A percentile compares a stretch with the other conserved stretches of the same genome.
Conservation (phyloP, 495 filamentous ascomycete genomes). For the Bacidia rubella region DNA sequence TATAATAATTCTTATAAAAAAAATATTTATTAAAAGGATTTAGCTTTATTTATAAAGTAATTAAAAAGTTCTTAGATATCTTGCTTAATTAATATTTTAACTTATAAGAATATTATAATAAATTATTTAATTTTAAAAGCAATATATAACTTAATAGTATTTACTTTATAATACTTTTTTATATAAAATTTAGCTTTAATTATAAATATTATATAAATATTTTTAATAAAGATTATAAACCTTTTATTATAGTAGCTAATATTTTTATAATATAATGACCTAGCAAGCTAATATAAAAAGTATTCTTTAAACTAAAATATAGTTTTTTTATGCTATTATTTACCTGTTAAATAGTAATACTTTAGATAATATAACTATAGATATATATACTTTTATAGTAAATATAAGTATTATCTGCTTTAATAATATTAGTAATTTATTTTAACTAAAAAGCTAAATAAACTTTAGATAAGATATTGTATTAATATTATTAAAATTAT, state of each 20-base stretch:
- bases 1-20: too few relatives aligned
- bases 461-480: not conserved
- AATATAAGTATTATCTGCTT: not conserved
- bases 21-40: not conserved
- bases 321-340: not conserved
- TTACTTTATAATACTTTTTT: too few relatives aligned
- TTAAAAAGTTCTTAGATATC: not conserved
- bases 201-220: not conserved
- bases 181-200: too few relatives aligned
- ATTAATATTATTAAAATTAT: not conserved
- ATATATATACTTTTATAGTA: not conserved
- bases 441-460: not conserved
- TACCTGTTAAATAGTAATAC: not conserved
- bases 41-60: not conserved
- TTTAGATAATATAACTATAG: not conserved
- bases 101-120: not conserved
- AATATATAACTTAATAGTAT: not conserved
- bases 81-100: constrained; percentile 1
- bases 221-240: not conserved
- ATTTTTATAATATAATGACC: not conserved
- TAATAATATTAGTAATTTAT: not conserved
- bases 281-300: not conserved
- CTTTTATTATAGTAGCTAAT: not conserved
- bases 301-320: not conserved
- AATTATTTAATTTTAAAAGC: not conserved